These are phyloP conservation scores for Fusarium newnesense DNA, from an alignment of 2,329 filamentous ascomycete genomes.

Conservation along the genomic window DNA sequence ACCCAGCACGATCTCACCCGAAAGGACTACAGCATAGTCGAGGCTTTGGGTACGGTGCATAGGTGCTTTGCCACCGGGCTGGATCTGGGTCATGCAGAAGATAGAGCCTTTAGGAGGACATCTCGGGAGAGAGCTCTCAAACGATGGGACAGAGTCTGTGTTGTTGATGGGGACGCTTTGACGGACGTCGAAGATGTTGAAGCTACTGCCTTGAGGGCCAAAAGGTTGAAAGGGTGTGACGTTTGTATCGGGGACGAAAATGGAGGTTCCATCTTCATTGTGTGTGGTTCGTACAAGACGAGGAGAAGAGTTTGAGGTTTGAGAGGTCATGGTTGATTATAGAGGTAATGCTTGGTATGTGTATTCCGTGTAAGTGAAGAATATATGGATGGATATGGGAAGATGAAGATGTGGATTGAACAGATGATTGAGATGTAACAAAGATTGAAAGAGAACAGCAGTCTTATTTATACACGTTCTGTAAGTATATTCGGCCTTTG, in stretches of 20 bases:
- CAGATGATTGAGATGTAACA: neutral
- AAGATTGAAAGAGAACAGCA: neutral
- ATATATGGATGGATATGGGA: neutral
- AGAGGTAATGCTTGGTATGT: neutral
- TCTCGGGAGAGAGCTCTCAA: constrained; percentile 44
- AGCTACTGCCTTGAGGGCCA: constrained; percentile 14
- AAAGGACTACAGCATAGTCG: constrained; percentile 54
- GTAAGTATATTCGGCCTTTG: neutral
- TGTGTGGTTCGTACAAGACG: constrained; percentile 16
- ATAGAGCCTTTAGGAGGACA: constrained; percentile 50
- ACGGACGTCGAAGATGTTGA: constrained; percentile 20
- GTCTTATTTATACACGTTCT: constrained; percentile 5
- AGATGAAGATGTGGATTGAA: neutral
- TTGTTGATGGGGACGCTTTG: constrained; percentile 32
- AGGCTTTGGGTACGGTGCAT: constrained; percentile 56
- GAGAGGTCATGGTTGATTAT: neutral
- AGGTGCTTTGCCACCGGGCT: constrained; percentile 45
- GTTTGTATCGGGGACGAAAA: constrained; percentile 12
- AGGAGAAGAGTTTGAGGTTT: neutral
- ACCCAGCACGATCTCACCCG: constrained; percentile 52
- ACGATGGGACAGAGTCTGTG: constrained; percentile 25
- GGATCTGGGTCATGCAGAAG: constrained; percentile 49
- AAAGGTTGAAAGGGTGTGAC: constrained; percentile 15
- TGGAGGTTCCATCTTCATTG: constrained; percentile 1
- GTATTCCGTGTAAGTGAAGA: neutral